Percentiles rank a stretch among this genome's conserved stretches.
Conservation (phyloP, 768 basidiomycete species). For the Artomyces pyxidatus region DNA sequence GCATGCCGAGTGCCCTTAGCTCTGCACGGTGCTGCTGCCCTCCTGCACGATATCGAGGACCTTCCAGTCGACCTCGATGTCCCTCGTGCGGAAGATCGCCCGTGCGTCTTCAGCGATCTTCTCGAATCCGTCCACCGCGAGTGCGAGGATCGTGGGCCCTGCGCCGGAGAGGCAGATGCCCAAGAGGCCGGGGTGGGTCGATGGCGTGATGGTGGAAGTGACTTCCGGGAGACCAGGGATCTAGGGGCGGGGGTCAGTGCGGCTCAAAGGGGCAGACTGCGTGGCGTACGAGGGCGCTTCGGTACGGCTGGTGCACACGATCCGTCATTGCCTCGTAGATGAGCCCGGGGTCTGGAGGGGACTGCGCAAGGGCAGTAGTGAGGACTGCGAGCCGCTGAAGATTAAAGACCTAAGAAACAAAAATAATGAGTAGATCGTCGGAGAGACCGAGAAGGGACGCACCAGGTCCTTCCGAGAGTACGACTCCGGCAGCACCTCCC, state of each 20-base stretch:
- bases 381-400: slow-evolving; percentile 93
- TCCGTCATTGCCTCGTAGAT: slow-evolving; percentile 99
- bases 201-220: slow-evolving; percentile 79
- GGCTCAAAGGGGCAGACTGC: background rate
- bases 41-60: slow-evolving; percentile 56
- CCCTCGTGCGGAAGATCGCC: slow-evolving; percentile 58
- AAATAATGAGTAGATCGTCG: too few relatives aligned
- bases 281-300: slow-evolving; percentile 66
- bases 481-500: slow-evolving; percentile 73
- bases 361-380: slow-evolving; percentile 85
- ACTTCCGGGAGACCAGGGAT: slow-evolving; percentile 95
- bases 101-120: slow-evolving; percentile 78
- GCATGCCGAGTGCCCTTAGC: too few relatives aligned
- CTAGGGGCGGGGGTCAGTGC: slow-evolving; percentile 31
- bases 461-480: slow-evolving; percentile 93
- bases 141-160: slow-evolving; percentile 93
- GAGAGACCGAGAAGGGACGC: slow-evolving; percentile 25
- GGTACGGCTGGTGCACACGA: slow-evolving; percentile 93
- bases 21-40: slow-evolving; percentile 31
- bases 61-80: slow-evolving; percentile 87
- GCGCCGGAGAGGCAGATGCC: slow-evolving; percentile 98
- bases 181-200: slow-evolving; percentile 86
- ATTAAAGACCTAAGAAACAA: slow-evolving; percentile 77
- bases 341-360: slow-evolving; percentile 90
- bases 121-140: slow-evolving; percentile 82